Conservation (phyloP, 1,139 yeast genomes). For the Geotrichum macrosporum region DNA sequence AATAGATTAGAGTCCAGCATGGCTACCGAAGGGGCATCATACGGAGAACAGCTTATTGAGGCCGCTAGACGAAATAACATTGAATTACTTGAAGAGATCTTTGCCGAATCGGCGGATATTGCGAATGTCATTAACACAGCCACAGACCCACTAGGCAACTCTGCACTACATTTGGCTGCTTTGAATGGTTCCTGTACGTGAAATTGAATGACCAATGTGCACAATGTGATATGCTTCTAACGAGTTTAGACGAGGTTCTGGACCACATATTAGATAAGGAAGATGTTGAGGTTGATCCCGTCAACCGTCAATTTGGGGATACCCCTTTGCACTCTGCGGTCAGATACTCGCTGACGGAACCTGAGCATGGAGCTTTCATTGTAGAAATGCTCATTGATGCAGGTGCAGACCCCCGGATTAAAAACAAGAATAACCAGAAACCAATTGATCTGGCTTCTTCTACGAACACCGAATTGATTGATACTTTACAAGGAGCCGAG, state of each 20-base stretch:
- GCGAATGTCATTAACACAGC: slow-evolving; percentile 65
- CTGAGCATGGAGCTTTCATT: slow-evolving; percentile 79
- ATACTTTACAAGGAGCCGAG: slow-evolving; percentile 76
- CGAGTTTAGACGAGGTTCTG: slow-evolving; percentile 53
- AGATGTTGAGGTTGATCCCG: slow-evolving; percentile 86
- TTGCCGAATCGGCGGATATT: slow-evolving; percentile 46
- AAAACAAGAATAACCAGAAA: slow-evolving; percentile 57
- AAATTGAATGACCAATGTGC: not conserved
- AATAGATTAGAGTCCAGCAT: slow-evolving; percentile 3
- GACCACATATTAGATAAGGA: slow-evolving; percentile 80
- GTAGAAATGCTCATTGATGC: slow-evolving; percentile 81
- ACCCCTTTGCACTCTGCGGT: slow-evolving; percentile 90
- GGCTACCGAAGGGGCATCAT: slow-evolving; percentile 62
- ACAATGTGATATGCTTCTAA: not conserved
- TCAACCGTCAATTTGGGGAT: slow-evolving; percentile 65
- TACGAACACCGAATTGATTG: slow-evolving; percentile 51
- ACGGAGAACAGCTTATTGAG: slow-evolving; percentile 76
- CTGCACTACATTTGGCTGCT: slow-evolving; percentile 79
- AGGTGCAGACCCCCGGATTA: slow-evolving; percentile 74
- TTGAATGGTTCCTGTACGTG: slow-evolving; percentile 63
- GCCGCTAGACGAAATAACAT: slow-evolving; percentile 84
- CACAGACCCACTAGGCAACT: slow-evolving; percentile 74
- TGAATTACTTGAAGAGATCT: slow-evolving; percentile 60
- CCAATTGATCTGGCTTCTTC: slow-evolving; percentile 67
- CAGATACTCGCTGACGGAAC: slow-evolving; percentile 67